Conservation (phyloP, 2,329 filamentous ascomycete species). For the Colletotrichum nymphaeae region DNA sequence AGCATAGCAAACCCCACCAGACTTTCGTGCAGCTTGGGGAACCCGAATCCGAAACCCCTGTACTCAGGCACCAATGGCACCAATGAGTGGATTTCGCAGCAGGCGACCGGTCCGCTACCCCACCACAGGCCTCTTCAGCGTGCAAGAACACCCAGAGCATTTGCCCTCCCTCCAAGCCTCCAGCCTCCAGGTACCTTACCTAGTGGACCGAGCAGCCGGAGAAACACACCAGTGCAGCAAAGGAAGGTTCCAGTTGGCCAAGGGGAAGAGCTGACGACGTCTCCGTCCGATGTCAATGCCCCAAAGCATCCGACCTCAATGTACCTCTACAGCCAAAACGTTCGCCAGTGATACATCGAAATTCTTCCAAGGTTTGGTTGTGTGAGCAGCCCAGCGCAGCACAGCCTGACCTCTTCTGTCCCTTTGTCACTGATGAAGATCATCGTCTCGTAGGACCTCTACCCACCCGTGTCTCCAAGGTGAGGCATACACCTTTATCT, state of each 20-base stretch:
- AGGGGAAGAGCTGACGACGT: conserved; percentile 35
- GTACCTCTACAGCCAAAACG: conserved; percentile 3
- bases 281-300: conserved; percentile 33
- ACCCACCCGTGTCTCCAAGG: neutral
- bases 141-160: neutral
- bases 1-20: conserved; percentile 15
- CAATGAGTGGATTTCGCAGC: conserved; percentile 23
- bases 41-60: conserved; percentile 24
- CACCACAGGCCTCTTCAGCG: conserved; percentile 34
- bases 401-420: conserved; percentile 3
- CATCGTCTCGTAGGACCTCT: conserved; percentile 12
- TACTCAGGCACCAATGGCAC: conserved; percentile 32
- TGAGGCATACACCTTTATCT: conserved; percentile 10
- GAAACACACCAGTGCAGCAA: conserved; percentile 30
- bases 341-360: neutral
- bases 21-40: neutral
- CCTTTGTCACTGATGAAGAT: conserved; percentile 15
- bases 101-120: conserved; percentile 11
- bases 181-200: neutral
- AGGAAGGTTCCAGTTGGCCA: conserved; percentile 32
- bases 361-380: neutral
- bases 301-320: neutral
- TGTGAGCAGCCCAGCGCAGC: conserved; percentile 1
- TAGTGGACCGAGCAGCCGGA: conserved; percentile 35
- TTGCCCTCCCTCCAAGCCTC: neutral